A percentile compares a stretch with the other conserved stretches of the same genome.
phyloP scores from a whole-genome alignment of 2,329 filamentous ascomycete species.

The Penicillium paneum region DNA sequence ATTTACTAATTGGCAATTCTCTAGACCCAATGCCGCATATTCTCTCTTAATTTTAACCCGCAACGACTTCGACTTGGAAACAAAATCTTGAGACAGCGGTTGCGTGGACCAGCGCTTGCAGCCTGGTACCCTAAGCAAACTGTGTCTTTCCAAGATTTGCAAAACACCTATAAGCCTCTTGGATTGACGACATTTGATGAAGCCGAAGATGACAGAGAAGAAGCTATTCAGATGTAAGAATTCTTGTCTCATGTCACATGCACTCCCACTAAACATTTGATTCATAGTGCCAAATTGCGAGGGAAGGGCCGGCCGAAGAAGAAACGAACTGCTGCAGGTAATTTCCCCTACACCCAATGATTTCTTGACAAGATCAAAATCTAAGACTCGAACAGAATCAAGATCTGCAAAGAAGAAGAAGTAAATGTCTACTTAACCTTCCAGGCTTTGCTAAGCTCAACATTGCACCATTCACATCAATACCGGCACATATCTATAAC shows the following conservation, averaged over 20 bases:
- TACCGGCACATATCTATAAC: neutral
- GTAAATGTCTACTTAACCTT: slow-evolving; percentile 3
- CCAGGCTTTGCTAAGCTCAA: neutral
- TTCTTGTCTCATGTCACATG: neutral
- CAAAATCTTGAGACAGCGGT: slow-evolving; percentile 83
- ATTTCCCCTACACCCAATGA: neutral
- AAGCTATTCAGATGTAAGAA: slow-evolving; percentile 59
- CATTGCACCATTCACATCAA: neutral
- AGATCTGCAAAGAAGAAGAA: slow-evolving; percentile 29
- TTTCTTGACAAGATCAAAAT: neutral
- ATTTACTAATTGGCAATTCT: slow-evolving; percentile 1
- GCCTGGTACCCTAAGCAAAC: slow-evolving; percentile 83
- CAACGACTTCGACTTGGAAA: slow-evolving; percentile 77
- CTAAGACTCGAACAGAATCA: slow-evolving; percentile 19
- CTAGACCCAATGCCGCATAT: slow-evolving; percentile 86
- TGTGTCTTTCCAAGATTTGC: slow-evolving; percentile 69
- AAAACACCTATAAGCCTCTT: slow-evolving; percentile 62
- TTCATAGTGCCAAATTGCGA: slow-evolving; percentile 64
- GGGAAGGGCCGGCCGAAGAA: slow-evolving; percentile 90
- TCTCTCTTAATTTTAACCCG: slow-evolving; percentile 88
- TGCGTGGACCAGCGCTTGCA: slow-evolving; percentile 76
- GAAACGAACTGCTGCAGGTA: slow-evolving; percentile 61
- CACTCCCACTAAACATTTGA: slow-evolving; percentile 16
- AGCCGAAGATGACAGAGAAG: slow-evolving; percentile 72
- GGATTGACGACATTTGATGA: slow-evolving; percentile 70